These are phyloP conservation scores for Corymbia calophylla DNA, from an alignment of 441 rosid genomes.

Conservation along the genomic window DNA sequence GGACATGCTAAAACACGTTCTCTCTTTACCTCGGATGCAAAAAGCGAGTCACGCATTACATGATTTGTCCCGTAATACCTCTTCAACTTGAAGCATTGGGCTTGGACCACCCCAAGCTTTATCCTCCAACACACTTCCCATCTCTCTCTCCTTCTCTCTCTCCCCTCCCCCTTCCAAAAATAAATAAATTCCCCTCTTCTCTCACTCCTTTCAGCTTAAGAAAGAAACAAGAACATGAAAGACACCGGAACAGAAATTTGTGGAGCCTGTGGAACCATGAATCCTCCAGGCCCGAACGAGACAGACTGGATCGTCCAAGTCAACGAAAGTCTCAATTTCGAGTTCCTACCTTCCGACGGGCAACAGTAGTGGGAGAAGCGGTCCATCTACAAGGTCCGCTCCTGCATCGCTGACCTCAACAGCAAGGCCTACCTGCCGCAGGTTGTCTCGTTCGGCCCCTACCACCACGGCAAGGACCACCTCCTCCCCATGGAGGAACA, in stretches of 20 bases:
- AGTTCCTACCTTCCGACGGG: not conserved
- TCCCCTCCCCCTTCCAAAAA: too few species aligned
- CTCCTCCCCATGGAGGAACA: constrained; percentile 45
- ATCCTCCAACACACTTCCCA: not conserved
- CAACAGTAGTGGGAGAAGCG: not conserved
- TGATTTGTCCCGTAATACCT: not conserved
- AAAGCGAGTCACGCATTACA: rapidly evolving
- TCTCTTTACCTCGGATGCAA: not conserved
- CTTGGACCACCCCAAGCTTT: not conserved
- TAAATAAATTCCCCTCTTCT: too few species aligned
- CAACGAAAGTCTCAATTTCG: not conserved
- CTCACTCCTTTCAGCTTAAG: too few species aligned
- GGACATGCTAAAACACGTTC: not conserved
- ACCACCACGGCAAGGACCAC: constrained; percentile 14
- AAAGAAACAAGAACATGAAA: too few species aligned
- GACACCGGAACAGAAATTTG: rapidly evolving
- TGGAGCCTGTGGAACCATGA: too few species aligned
- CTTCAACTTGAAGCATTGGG: not conserved
- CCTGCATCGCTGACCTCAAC: not conserved
- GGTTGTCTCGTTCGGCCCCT: constrained; percentile 39
- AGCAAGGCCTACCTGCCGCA: constrained; percentile 29
- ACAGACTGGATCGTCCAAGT: too few species aligned
- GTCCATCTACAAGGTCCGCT: not conserved
- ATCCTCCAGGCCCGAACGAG: rapidly evolving
- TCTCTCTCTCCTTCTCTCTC: too few species aligned